Evolutionary conservation across 2,329 filamentous ascomycete species (phyloP), one percentile per base, ranked within the genome.

Genomic region (Rutstroemia sp.): DNA sequence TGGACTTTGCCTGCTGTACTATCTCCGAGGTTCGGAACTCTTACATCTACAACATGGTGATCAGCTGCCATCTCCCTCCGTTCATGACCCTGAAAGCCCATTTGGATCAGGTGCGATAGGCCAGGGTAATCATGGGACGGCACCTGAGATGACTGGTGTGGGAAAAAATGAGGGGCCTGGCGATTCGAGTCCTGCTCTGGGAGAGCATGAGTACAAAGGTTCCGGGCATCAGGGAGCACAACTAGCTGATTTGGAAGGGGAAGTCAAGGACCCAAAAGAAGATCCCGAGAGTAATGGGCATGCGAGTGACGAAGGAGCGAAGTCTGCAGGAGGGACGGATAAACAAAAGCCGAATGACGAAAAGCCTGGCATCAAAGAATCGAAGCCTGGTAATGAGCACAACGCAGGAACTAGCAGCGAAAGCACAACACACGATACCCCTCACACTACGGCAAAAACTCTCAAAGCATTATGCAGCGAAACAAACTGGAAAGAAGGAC

Each of bases 401-500:
- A 9, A n/a, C 7, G 17, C 16, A 5, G 39, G 16, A 42, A n/a
- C 16, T n/a, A 42, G 17, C 39, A 19, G 9, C 39, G 39, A 42
- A 42, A 42, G 10, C 16, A 19, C 1, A 19, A 42, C n/a, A 42
- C 30, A 34, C 30, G 12, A 34, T 34, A 2, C 5, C 40, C 17
- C 25, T 12, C 14, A 6, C 19, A 17, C 12, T 4, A 34, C 30
- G 12, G 9, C 30, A 9, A 34, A 34, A 34, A 34, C 30, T 34
- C 30, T 56, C 5, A 44, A 8, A 9, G 34, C 48, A 0, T 54
- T 65, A 3, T 66, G 60, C 51, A 36, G 50, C n/a, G 16, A 48
- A 4, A 60, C 58, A 2, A 21, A 57, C 10, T 65, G 62, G 57
- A 63, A 57, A 4, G 53, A 57, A 5, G 62, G 62, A 1, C 52